Base-by-base conservation (phyloP, 768 basidiomycete species). In the Omphalotus guepiniiformis region DNA sequence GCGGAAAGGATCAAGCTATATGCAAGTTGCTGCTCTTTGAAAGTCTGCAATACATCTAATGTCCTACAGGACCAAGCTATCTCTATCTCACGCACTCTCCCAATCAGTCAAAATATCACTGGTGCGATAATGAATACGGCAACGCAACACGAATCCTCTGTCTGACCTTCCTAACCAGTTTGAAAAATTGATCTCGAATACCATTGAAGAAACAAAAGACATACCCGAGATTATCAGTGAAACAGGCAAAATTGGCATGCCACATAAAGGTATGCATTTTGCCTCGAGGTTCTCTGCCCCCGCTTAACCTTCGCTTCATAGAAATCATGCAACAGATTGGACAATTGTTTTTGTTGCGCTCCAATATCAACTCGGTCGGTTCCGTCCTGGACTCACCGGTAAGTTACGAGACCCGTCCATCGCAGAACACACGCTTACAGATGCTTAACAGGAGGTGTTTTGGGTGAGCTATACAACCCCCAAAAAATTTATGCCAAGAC, bases 271-370 rank as follows among this genome's bases (percentile, higher is more conserved):
- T 83, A 47, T 15, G 62, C 58, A 38, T 40, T 7, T 21, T 5
- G 16, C 9, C 35, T n/a, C n/a, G n/a, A n/a, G n/a, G n/a, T 21
- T 8, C 32, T 38, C 38, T 39, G 52, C 36, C 21, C 26, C 25
- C 49, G 21, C 44, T 48, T 46, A 21, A 35, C 34, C 48, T 53
- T 28, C 42, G n/a, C n/a, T n/a, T n/a, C n/a, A 12, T 53, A 81
- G 94, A 96, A 63, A 97, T 97, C 60, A 95, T 97, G 94, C 88
- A 89, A 61, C 91, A 96, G 66, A 97, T 95, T 53, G 94, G 94
- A 36, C 88, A 93, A 56, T 72, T 97, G 34, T 97, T 97, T 68
- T 82, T 97, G 30, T 71, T 96, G 55, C 76, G 94, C 53, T 92
- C 94, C 45, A 94, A 93, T 61, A 94, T 96, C 56, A 93, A 93